Evolutionary conservation across 305 asterid genomes (phyloP).

Genomic region (Solanum hybrid): DNA sequence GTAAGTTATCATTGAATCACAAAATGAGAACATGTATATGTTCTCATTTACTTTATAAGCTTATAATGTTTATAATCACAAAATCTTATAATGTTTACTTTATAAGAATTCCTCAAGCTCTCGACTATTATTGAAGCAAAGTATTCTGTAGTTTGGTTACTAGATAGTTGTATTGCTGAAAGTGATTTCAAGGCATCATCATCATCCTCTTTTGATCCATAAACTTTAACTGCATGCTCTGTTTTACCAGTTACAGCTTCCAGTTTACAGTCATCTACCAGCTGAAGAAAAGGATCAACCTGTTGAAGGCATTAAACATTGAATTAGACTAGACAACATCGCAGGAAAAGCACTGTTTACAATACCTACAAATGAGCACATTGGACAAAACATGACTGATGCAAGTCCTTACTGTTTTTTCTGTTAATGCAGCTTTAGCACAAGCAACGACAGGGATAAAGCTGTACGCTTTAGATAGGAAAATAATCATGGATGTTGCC

Average conservation of each 20-base stretch:
- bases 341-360: neutral
- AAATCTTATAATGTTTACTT: slow-evolving; percentile 10
- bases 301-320: slow-evolving; percentile 16
- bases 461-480: slow-evolving; percentile 55
- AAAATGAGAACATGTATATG: slow-evolving; percentile 3
- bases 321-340: neutral
- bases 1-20: slow-evolving; percentile 4
- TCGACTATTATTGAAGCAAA: slow-evolving; percentile 47
- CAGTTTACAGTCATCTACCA: slow-evolving; percentile 64
- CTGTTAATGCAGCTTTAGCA: slow-evolving; percentile 49
- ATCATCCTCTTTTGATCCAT: slow-evolving; percentile 72
- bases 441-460: slow-evolving; percentile 38
- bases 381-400: neutral
- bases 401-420: slow-evolving; percentile 44
- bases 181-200: slow-evolving; percentile 54
- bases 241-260: slow-evolving; percentile 33
- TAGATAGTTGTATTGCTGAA: slow-evolving; percentile 29
- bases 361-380: neutral
- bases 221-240: slow-evolving; percentile 19
- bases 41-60: too few species aligned
- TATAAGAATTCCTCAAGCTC: slow-evolving; percentile 30
- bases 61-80: too few species aligned
- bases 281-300: slow-evolving; percentile 69
- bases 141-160: slow-evolving; percentile 52
- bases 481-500: slow-evolving; percentile 69